phyloP scores from a whole-genome alignment of 176 grass and related monocot species.

The Zoysia pacifica region DNA sequence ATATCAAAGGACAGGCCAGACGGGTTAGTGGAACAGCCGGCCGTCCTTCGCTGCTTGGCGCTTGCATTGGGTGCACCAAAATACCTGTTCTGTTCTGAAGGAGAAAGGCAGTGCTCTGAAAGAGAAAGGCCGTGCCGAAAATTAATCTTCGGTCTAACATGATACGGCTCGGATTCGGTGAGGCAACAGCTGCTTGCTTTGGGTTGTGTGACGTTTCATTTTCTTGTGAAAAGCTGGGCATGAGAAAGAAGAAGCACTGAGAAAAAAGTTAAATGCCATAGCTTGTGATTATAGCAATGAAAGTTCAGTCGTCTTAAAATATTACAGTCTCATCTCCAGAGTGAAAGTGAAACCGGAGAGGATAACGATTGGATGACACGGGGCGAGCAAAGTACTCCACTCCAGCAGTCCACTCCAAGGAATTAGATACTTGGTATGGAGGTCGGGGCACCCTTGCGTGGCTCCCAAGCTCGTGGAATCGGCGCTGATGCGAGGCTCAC shows the following conservation, averaged over 20 bases:
- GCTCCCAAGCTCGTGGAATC: slow-evolving; percentile 26
- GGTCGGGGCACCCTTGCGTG: slow-evolving; percentile 45
- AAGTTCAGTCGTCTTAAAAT: too few relatives aligned
- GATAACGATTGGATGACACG: background rate
- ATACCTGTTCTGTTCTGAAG: background rate
- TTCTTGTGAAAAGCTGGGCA: background rate
- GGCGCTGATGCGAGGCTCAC: background rate
- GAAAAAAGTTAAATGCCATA: too few relatives aligned
- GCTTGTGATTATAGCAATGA: too few relatives aligned
- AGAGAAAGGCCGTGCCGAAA: background rate
- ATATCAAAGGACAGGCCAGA: slow-evolving; percentile 4
- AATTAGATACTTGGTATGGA: slow-evolving; percentile 46
- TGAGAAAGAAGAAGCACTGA: background rate
- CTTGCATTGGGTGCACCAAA: slow-evolving; percentile 35
- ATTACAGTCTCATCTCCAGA: too few relatives aligned
- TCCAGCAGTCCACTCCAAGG: slow-evolving; percentile 30
- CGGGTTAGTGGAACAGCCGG: background rate
- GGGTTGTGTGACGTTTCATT: background rate
- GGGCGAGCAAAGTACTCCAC: background rate
- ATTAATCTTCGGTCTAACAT: background rate
- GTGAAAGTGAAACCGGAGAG: slow-evolving; percentile 1
- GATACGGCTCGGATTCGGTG: slow-evolving; percentile 25
- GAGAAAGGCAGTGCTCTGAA: background rate
- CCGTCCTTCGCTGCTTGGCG: slow-evolving; percentile 9
- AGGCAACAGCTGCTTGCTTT: background rate